Evolutionary conservation across 2,329 filamentous ascomycete species (phyloP).

Genomic region (Aspergillus udagawae): DNA sequence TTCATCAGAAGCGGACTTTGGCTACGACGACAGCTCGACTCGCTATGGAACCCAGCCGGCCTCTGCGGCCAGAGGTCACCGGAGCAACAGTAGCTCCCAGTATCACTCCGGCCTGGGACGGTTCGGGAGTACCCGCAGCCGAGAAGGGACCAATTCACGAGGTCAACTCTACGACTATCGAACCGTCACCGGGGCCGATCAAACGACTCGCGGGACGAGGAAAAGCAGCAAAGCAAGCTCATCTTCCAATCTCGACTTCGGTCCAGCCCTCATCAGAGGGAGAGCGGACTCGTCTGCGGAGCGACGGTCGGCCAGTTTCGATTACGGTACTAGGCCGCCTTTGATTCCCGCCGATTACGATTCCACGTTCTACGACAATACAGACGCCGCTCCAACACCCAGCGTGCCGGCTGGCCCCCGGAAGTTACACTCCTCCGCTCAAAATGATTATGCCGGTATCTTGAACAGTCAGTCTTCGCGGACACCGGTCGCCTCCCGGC

Average conservation of each 20-base stretch:
- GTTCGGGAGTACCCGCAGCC: slow-evolving; percentile 58
- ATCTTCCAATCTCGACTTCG: slow-evolving; percentile 73
- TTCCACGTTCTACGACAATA: slow-evolving; percentile 43
- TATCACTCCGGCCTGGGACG: slow-evolving; percentile 58
- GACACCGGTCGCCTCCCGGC: slow-evolving; percentile 34
- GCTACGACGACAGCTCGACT: slow-evolving; percentile 33
- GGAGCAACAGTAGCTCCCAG: slow-evolving; percentile 78
- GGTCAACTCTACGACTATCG: slow-evolving; percentile 33
- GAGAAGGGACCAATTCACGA: slow-evolving; percentile 37
- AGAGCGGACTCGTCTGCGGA: slow-evolving; percentile 29
- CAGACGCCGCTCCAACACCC: slow-evolving; percentile 81
- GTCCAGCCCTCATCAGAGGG: slow-evolving; percentile 42
- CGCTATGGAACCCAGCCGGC: slow-evolving; percentile 38
- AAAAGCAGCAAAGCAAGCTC: slow-evolving; percentile 71
- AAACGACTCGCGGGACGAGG: slow-evolving; percentile 36
- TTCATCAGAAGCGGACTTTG: slow-evolving; percentile 54
- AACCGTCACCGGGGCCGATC: slow-evolving; percentile 18
- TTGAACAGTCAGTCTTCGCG: slow-evolving; percentile 23
- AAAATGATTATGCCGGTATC: slow-evolving; percentile 26
- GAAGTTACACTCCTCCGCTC: slow-evolving; percentile 43
- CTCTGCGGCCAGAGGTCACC: slow-evolving; percentile 47
- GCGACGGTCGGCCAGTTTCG: slow-evolving; percentile 44
- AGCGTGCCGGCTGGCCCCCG: slow-evolving; percentile 78
- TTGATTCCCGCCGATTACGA: slow-evolving; percentile 22
- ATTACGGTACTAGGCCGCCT: slow-evolving; percentile 37